Evolutionary conservation across 2,329 filamentous ascomycete species (phyloP).

Genomic region (Cyphellophora europaea): DNA sequence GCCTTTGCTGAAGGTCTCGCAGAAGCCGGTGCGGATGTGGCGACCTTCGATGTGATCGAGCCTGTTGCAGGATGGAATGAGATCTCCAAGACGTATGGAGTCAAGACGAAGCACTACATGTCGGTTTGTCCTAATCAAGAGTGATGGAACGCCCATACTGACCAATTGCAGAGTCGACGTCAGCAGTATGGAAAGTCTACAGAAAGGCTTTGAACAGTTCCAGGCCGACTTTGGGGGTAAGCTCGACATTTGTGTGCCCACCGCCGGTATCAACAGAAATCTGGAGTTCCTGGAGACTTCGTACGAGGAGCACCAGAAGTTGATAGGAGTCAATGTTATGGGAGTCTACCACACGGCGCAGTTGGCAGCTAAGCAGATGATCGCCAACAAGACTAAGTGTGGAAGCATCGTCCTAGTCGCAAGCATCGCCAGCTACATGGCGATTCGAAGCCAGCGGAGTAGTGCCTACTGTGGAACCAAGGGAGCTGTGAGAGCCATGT

Average conservation of each 20-base stretch:
- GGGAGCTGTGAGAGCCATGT: slow-evolving; percentile 39
- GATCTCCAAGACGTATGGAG: slow-evolving; percentile 31
- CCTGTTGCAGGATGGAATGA: slow-evolving; percentile 29
- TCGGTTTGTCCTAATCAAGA: slow-evolving; percentile 8
- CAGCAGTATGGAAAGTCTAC: slow-evolving; percentile 23
- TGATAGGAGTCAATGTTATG: slow-evolving; percentile 35
- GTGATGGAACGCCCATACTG: not conserved
- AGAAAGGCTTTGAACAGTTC: slow-evolving; percentile 24
- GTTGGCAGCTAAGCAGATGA: slow-evolving; percentile 42
- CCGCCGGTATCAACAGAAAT: slow-evolving; percentile 38
- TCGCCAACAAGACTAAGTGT: slow-evolving; percentile 39
- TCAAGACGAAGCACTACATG: slow-evolving; percentile 33
- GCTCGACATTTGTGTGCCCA: slow-evolving; percentile 36
- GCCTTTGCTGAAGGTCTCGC: slow-evolving; percentile 35
- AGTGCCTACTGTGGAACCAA: slow-evolving; percentile 41
- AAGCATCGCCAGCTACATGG: slow-evolving; percentile 44
- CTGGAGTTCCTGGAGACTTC: slow-evolving; percentile 35
- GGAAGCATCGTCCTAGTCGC: slow-evolving; percentile 47
- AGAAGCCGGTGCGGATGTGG: slow-evolving; percentile 36
- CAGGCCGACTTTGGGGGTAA: slow-evolving; percentile 26
- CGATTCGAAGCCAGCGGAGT: slow-evolving; percentile 39
- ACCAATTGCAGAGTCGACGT: slow-evolving; percentile 29
- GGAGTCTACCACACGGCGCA: slow-evolving; percentile 40
- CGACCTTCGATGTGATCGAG: slow-evolving; percentile 37
- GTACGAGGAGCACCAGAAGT: slow-evolving; percentile 31